A percentile compares a stretch with the other conserved stretches of the same genome.
These are phyloP conservation scores for Phytomonas francai DNA, from an alignment of 208 protist genomes.

Conservation along the genomic window DNA sequence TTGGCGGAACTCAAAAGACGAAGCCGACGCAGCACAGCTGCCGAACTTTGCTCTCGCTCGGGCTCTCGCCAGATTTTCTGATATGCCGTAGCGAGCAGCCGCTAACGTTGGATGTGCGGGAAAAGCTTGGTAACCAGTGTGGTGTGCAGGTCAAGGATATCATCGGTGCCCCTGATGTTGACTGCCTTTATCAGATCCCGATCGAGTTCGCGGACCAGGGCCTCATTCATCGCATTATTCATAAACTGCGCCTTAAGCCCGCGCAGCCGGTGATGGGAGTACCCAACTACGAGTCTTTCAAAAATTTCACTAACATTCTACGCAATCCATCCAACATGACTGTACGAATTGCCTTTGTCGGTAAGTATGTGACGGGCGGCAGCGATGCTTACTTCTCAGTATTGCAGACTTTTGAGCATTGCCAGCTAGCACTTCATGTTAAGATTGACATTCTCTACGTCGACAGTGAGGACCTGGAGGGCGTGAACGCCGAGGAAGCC, in stretches of 20 bases:
- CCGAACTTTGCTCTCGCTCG: conserved; percentile 92
- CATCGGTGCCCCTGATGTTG: conserved; percentile 94
- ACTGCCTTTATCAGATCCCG: conserved; percentile 94
- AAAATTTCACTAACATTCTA: conserved; percentile 63
- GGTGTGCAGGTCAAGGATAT: conserved; percentile 93
- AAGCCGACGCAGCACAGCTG: conserved; percentile 99
- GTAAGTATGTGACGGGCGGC: conserved; percentile 96
- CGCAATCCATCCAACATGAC: conserved; percentile 61
- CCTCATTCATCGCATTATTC: conserved; percentile 59
- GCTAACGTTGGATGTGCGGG: conserved; percentile 59
- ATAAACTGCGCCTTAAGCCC: conserved; percentile 67
- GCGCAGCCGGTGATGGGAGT: conserved; percentile 33
- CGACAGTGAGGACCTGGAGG: conserved; percentile 77
- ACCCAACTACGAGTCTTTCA: conserved; percentile 70
- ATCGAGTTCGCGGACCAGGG: conserved; percentile 90
- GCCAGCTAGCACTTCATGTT: conserved; percentile 81
- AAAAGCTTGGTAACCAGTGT: conserved; percentile 97
- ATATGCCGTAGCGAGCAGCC: conserved; percentile 93
- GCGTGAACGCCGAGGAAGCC: conserved; percentile 50
- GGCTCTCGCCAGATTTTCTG: conserved; percentile 97
- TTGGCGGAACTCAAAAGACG: conserved; percentile 98
- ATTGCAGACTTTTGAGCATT: conserved; percentile 96
- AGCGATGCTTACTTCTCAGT: conserved; percentile 98
- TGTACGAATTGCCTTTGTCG: conserved; percentile 96
- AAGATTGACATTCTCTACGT: conserved; percentile 95